Base-by-base conservation (phyloP, 768 basidiomycete genomes). In the Xerocomellus dryophilus region DNA sequence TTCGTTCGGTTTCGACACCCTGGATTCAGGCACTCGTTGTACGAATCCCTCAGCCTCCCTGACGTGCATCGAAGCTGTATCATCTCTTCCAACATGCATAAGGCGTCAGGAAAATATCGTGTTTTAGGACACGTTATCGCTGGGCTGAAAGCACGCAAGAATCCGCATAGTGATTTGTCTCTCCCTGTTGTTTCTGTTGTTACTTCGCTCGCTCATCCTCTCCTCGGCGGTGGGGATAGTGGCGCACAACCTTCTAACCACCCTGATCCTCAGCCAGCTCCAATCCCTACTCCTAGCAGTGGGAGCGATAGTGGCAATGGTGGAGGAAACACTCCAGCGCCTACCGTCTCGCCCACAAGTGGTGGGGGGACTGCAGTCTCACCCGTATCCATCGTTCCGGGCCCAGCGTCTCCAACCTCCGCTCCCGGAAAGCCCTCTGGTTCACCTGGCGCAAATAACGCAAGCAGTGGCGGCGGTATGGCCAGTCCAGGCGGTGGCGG, bases 161-260 rank as follows among this genome's bases (percentile, higher is more conserved):
- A 70, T 17, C 76, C 77, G 2, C 74, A 76, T 56, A 64, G 76
- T 38, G 69, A 71, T 34, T 60, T 76, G 3, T 68, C 75, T 31
- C 56, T 76, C 23, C 7, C 47, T 25, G 7, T 51, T 21, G 8
- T 34, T 51, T 70, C 75, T 8, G 61, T 80, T 27, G 59, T 77
- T 29, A 64, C 65, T n/a, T 68, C 73, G 3, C 29, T 81, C 17
- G 47, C 75, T 35, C 67, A 56, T 20, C 65, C 75, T 21, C 25
- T 80, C 31, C 36, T 78, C 25, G 67, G 62, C 23, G 67, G 64
- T 11, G 59, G 50, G 40, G 35, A 0, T 18, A 29, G 42, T 8
- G 25, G 15, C n/a, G 3, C 43, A 25, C 52, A 52, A 47, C 40
- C 61, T 17, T 32, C 63, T 23, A 4, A 43, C 11, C 4, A 49